A percentile compares a stretch with the other conserved stretches of the same genome.
Evolutionary conservation across 306 rosid species (phyloP).

Genomic region (Pyrus betulifolia): DNA sequence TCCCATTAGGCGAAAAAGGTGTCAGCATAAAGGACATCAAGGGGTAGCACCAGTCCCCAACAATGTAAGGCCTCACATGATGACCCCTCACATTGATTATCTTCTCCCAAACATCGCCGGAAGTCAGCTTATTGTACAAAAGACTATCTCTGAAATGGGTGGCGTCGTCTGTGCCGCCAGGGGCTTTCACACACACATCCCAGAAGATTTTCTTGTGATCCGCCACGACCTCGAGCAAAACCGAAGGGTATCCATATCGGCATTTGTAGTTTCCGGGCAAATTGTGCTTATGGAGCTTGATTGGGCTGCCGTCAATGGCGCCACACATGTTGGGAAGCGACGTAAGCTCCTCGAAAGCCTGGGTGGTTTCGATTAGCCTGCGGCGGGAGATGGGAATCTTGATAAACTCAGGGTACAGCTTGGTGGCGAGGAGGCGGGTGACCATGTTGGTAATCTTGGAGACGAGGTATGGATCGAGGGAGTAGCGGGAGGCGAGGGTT

Average conservation of each 20-base stretch:
- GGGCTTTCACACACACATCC: conserved; percentile 91
- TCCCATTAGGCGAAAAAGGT: conserved; percentile 56
- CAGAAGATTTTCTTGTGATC: conserved; percentile 85
- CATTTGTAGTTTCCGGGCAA: conserved; percentile 41
- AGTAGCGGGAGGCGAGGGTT: conserved; percentile 62
- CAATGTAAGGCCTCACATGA: conserved; percentile 70
- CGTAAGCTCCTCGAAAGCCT: conserved; percentile 74
- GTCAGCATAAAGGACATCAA: conserved; percentile 62
- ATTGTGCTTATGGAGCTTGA: conserved; percentile 39
- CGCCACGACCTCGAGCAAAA: conserved; percentile 83
- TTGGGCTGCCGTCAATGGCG: conserved; percentile 68
- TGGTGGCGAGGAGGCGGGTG: conserved; percentile 86
- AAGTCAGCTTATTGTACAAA: conserved; percentile 52
- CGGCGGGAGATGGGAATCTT: conserved; percentile 76
- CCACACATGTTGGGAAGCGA: conserved; percentile 91
- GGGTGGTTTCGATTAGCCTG: conserved; percentile 63
- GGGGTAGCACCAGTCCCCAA: conserved; percentile 91
- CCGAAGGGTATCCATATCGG: conserved; percentile 50
- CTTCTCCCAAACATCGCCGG: conserved; percentile 79
- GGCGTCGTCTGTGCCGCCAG: conserved; percentile 71
- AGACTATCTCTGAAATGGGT: conserved; percentile 72
- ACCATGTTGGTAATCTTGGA: conserved; percentile 96
- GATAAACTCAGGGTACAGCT: conserved; percentile 77
- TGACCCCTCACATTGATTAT: conserved; percentile 53
- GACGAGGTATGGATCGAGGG: conserved; percentile 87